Base-by-base conservation (phyloP, 2,329 filamentous ascomycete species). In the Fusarium falciforme region DNA sequence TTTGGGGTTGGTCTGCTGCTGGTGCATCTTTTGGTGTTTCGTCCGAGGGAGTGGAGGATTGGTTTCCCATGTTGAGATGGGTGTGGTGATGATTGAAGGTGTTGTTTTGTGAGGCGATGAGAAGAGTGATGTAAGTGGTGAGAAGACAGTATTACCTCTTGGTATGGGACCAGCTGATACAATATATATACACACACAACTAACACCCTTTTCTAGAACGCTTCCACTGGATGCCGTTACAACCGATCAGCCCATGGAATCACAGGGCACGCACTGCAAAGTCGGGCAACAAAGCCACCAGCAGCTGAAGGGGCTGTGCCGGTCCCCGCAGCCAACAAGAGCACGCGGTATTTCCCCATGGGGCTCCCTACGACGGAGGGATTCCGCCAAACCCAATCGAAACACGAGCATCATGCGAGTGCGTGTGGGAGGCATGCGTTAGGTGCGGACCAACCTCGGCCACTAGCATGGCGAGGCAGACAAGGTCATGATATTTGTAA, bases 41-140 rank as follows among this genome's bases (percentile, higher is more conserved):
- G 49, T 73, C 68, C 31, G 42, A 10, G 16, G 57, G 52, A 20
- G 49, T 25, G 8, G 69, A 72, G 2, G 68, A 55, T 55, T 68
- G 61, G 17, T 72, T 71, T 31, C 68, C 72, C 59, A 66, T 75
- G 16, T 5, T 71, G 42, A 25, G 12, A 8, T 2, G 5, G 3
- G n/a, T 20, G 17, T 29, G 31, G 33, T 61, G 38, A 27, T 36
- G 31, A 17, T 40, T 52, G 40, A 29, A 31, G 6, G n/a, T 6
- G 6, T 38, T 52, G 42, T 12, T 54, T 61, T 22, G 27, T 29
- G 25, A 12, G 25, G 14, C 6, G n/a, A 22, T 16, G 10, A 12
- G 9, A 33, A 36, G 9, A 33, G 4, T 11, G 44, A 8, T 40
- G 31, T 31, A 49, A 20, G 16, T 29, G 54, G 16, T 29, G 12